Evolutionary conservation across 306 rosid species (phyloP), one percentile per base, ranked within the genome.

Genomic region (Quercus wislizeni): DNA sequence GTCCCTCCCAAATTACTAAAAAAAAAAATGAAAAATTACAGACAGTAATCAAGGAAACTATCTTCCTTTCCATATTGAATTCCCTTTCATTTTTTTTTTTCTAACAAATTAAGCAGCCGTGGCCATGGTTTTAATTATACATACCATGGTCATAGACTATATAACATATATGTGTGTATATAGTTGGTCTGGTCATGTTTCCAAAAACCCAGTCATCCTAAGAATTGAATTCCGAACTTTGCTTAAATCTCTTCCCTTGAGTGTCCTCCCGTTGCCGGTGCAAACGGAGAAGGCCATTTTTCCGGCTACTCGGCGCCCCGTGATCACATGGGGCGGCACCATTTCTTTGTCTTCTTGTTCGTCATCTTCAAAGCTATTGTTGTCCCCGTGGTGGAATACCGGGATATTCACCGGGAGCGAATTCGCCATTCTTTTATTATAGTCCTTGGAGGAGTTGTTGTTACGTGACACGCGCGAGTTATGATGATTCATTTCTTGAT

Each of bases 151-250:
- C 54, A 49, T 49, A 49, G 54, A 49, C 54, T 12, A 41, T 41
- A 41, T 41, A 38, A 38, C 17, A 49, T 49, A 49, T 2, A 12
- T 49, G 2, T 8, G 52, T 2, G 15, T 46, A 35, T 35, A 41
- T 8, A 41, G 3, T 41, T 41, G 12, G 46, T 41, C 46, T 8
- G 38, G 72, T 85, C 65, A 93, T 4, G 87, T 84, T 77, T 94
- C 99, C 27, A 95, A 82, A 79, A 95, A 95, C 0, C 99, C 99
- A 5, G 99, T 95, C 97, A 95, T 86, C 76, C 94, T 81, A 4
- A 93, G 98, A 83, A 95, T 82, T 0, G 96, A 89, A 65, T 95
- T 95, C 80, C 99, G 82, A 68, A 95, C 98, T 46, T 82, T 85
- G 43, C 97, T 89, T 87, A 95, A 90, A 82, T 93, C 98, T 14